phyloP scores from a whole-genome alignment of 306 rosid genomes.

The Glycine latifolia region DNA sequence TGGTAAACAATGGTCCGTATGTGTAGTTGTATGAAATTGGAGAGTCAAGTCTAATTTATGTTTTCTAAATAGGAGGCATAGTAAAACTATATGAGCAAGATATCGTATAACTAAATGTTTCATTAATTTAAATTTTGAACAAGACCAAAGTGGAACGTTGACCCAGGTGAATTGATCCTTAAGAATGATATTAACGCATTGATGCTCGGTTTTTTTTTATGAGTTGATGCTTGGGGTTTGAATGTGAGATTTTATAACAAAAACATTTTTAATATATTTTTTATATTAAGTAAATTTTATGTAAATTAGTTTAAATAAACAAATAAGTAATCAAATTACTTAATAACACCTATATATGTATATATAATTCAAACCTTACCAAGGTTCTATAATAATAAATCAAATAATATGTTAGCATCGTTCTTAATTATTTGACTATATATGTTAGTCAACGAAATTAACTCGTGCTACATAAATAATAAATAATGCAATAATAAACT shows the following conservation, averaged over 20 bases:
- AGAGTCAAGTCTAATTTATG: slow-evolving; percentile 37
- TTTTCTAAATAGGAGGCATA: slow-evolving; percentile 42
- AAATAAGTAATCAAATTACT: too few relatives aligned
- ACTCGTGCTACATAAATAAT: slow-evolving; percentile 5
- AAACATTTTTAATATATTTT: background rate
- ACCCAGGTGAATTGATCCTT: background rate
- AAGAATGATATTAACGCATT: background rate
- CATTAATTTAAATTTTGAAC: slow-evolving; percentile 12
- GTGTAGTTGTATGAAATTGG: background rate
- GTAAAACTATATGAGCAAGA: background rate
- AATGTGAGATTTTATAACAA: background rate
- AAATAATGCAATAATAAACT: too few relatives aligned
- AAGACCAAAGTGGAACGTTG: slow-evolving; percentile 14
- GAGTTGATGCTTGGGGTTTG: background rate
- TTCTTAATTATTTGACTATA: background rate
- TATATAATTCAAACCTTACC: too few relatives aligned
- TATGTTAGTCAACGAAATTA: background rate
- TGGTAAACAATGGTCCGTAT: background rate
- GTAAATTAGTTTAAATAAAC: too few relatives aligned
- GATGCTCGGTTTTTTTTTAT: too few relatives aligned
- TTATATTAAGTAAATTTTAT: too few relatives aligned
- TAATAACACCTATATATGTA: too few relatives aligned
- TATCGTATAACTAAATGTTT: background rate
- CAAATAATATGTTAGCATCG: background rate
- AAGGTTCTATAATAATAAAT: background rate